Percentiles rank a stretch among this genome's conserved stretches.
Evolutionary conservation across 805 yeast genomes (phyloP).

Genomic region (Ogataea pilisensis): DNA sequence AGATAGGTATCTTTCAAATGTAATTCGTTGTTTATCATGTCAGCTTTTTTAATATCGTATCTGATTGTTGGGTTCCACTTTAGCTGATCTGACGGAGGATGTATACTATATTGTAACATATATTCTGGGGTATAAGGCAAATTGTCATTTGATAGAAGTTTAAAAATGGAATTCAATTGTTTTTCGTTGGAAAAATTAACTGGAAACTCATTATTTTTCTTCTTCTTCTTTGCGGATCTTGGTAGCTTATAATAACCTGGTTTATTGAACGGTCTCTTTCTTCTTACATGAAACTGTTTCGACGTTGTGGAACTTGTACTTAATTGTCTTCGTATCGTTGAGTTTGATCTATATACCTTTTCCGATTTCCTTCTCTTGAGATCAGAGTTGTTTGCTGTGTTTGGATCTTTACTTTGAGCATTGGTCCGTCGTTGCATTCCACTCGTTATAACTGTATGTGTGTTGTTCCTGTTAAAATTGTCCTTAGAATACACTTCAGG

Average conservation of each 20-base stretch:
- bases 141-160: slow-evolving; percentile 12
- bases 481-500: neutral
- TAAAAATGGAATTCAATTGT: slow-evolving; percentile 15
- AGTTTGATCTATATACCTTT: slow-evolving; percentile 3
- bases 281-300: slow-evolving; percentile 3
- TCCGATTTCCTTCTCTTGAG: neutral
- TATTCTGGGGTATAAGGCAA: slow-evolving; percentile 14
- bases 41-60: slow-evolving; percentile 16
- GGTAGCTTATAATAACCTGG: slow-evolving; percentile 12
- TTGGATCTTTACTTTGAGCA: neutral
- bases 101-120: slow-evolving; percentile 17
- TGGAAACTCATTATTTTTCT: neutral
- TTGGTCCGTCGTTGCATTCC: neutral
- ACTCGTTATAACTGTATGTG: neutral
- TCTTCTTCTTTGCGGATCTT: neutral
- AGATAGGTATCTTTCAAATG: slow-evolving; percentile 14
- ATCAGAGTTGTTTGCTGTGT: neutral
- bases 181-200: slow-evolving; percentile 6
- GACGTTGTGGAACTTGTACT: slow-evolving; percentile 6
- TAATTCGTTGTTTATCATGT: slow-evolving; percentile 8
- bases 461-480: neutral
- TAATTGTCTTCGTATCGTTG: slow-evolving; percentile 2
- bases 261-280: slow-evolving; percentile 12
- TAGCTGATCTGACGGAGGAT: slow-evolving; percentile 9
- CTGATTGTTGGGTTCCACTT: slow-evolving; percentile 22